Base-by-base conservation (phyloP, 2,329 filamentous ascomycete genomes). In the Arthrocladium fulminans region DNA sequence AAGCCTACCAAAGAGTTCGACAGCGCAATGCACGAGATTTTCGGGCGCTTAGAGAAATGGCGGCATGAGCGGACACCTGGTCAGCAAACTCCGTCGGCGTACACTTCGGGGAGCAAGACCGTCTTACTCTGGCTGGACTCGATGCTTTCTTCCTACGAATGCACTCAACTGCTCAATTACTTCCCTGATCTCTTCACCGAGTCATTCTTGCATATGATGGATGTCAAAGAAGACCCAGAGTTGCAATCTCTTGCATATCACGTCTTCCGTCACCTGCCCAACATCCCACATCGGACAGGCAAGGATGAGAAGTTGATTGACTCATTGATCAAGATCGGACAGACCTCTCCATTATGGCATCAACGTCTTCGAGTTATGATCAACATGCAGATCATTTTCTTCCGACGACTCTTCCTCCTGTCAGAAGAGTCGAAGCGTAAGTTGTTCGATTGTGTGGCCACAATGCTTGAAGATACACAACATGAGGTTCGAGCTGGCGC, bases 301-400 rank as follows among this genome's bases (percentile, higher is more conserved):
- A 86, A 96, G 64, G 88, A 94, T 58, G 79, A 80, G 2, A 78
- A 80, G 0, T 94, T 98, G 63, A 88, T 96, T 58, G 79, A 82
- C 17, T 84, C 86, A 0, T 77, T 98, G 37, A 88, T 97, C 58
- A 81, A 83, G 47, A 92, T 98, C 42, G 92, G 92, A 40, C 86
- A 83, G 60, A 84, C 79, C 6, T 86, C 89, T 1, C 71, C 80
- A 2, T 92, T 86, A 48, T 98, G 92, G 92, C 92, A 98, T 66
- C 92, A 98, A 69, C 85, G 92, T 40, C 76, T 98, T 32, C 81
- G 94, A 22, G 88, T 94, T 37, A 79, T 98, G 57, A 89, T 98
- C 69, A 97, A 97, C 68, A 96, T 98, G 74, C 94, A 98, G 62
- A 90, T 97, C 55, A 84, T 98, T 59, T 98, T 96, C 72, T 98